Percentiles rank a stretch among this genome's conserved stretches.
Evolutionary conservation across 164 flowering plant genomes (phyloP).

Genomic region (Akebia trifoliata): DNA sequence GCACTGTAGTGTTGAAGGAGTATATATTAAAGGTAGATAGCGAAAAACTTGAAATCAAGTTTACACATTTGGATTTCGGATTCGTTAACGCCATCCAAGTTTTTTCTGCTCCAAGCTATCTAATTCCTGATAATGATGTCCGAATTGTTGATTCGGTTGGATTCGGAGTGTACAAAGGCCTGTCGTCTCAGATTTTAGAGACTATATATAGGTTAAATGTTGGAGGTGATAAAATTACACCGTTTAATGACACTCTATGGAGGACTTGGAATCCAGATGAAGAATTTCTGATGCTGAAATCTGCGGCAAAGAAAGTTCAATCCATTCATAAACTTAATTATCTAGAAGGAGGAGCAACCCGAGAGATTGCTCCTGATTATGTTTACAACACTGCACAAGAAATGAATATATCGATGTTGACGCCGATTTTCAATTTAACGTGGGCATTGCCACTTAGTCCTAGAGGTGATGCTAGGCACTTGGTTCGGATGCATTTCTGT

Average conservation of each 20-base stretch:
- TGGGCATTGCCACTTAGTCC: conserved; percentile 55
- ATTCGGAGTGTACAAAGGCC: conserved; percentile 31
- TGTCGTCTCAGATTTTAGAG: conserved; percentile 43
- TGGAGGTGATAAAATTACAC: no score
- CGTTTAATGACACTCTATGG: no score
- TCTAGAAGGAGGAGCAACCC: conserved; percentile 35
- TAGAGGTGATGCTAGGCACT: conserved; percentile 10
- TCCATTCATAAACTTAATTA: conserved; percentile 34
- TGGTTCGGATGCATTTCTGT: no score
- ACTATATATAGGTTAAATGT: conserved; percentile 57
- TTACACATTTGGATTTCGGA: conserved; percentile 39
- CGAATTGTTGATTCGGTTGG: conserved; percentile 21
- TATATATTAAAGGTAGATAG: no score
- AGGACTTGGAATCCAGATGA: no score
- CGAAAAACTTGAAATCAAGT: conserved; percentile 34
- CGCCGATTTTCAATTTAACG: no score
- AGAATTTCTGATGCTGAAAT: no score
- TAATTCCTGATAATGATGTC: conserved; percentile 35
- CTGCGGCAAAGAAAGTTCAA: no score
- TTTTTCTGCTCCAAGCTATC: conserved; percentile 55
- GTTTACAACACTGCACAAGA: conserved; percentile 72
- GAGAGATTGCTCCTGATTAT: no score
- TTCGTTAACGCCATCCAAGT: conserved; percentile 72
- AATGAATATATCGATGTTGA: conserved; percentile 39
- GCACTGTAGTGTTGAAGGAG: no score